Base-by-base conservation (phyloP, 352 stramenopile species). In the Phytophthora fragariaefolia region DNA sequence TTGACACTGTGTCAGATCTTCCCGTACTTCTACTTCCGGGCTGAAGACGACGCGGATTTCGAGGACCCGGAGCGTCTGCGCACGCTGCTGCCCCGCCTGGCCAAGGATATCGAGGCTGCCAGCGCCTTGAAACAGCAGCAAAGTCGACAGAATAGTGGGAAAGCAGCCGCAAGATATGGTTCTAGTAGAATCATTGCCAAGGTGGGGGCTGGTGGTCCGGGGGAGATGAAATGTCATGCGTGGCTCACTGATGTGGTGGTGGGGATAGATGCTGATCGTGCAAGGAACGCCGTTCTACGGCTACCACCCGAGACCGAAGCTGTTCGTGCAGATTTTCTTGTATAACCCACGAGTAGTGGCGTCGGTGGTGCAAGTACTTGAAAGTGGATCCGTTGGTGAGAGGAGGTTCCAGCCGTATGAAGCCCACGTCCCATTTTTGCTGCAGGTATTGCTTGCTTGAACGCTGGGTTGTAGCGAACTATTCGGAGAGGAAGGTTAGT, bases 251-350 rank as follows among this genome's bases (percentile, higher is more conserved):
- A 17, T 40, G 23, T 46, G 42, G n/a, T 48, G 20, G 26, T 66
- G 42, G 24, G 15, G 1, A n/a, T 71, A 96, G 87, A 80, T 98
- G 49, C 66, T 93, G 23, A 83, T 98, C 30, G 91, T 97, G 0
- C 87, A 94, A 66, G 89, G 87, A 45, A 90, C 80, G 6, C 89
- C 91, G 24, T 97, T 97, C 63, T 98, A 98, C 63, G 91, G 91
- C 15, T 98, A 96, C 61, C 88, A 97, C 54, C 60, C 74, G 4
- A 54, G 61, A 3, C 69, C 89, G 4, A 84, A 83, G 26, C 75
- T 97, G 0, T 98, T 98, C 54, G 73, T 98, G 3, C 86, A 97
- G 55, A 86, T 98, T 30, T 93, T 96, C 48, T 58, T 97, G 43
- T 97, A 97, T 54, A 95, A 96, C 56, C 92, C 92, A 34, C 74